Evolutionary conservation across 2,329 filamentous ascomycete species (phyloP).

Genomic region (Septoria linicola): DNA sequence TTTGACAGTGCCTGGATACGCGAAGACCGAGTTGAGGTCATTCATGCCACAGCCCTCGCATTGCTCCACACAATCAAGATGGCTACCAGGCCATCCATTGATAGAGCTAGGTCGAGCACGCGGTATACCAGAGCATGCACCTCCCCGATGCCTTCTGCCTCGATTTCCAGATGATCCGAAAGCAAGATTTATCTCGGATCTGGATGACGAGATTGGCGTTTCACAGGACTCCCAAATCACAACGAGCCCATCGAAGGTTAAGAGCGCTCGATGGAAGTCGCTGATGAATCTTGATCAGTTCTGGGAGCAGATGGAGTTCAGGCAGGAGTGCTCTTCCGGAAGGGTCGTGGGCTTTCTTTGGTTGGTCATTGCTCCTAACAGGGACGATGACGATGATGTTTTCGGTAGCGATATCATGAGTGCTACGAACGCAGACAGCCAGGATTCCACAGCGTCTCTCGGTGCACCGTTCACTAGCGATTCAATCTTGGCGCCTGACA

Average conservation of each 20-base stretch:
- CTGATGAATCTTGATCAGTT: conserved; percentile 85
- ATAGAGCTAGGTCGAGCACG: conserved; percentile 67
- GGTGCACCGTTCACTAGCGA: conserved; percentile 12
- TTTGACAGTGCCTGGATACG: conserved; percentile 82
- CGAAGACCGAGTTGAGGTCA: conserved; percentile 71
- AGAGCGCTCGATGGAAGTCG: conserved; percentile 74
- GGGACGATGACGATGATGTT: conserved; percentile 2
- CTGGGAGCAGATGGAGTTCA: conserved; percentile 97
- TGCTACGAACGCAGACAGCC: conserved; percentile 19
- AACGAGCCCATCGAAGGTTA: conserved; percentile 43
- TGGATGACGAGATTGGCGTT: conserved; percentile 69
- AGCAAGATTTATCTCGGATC: conserved; percentile 78
- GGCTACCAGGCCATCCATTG: conserved; percentile 66
- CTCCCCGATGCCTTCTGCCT: conserved; percentile 77
- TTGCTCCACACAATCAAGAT: conserved; percentile 31
- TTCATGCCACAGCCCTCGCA: conserved; percentile 63
- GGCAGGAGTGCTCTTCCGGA: conserved; percentile 93
- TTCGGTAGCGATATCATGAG: conserved; percentile 1
- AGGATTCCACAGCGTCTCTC: conserved; percentile 19
- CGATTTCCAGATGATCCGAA: conserved; percentile 96
- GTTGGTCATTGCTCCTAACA: conserved; percentile 70
- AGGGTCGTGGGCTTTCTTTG: conserved; percentile 92
- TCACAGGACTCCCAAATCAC: conserved; percentile 34
- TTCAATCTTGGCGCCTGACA: not conserved
- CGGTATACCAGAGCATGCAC: conserved; percentile 56